Conservation (phyloP, 179 eudicot genomes). For the Beta macrorhiza region DNA sequence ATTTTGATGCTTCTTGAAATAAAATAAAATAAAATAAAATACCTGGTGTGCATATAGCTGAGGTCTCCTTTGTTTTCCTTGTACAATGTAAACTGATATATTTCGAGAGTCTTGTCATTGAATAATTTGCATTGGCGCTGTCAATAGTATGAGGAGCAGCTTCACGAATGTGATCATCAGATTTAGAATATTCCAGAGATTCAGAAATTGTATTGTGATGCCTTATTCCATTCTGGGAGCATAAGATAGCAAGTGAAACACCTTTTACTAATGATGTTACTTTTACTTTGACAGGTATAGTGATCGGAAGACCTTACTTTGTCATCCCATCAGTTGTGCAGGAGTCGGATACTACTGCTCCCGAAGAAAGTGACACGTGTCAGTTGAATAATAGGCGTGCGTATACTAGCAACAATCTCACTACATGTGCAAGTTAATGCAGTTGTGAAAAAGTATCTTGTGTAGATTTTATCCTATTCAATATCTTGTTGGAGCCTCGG, state of each 20-base stretch:
- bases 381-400: slow-evolving; percentile 55
- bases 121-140: neutral
- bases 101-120: neutral
- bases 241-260: neutral
- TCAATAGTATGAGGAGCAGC: neutral
- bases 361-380: slow-evolving; percentile 51
- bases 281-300: slow-evolving; percentile 45
- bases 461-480: slow-evolving; percentile 5
- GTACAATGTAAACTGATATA: neutral
- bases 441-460: slow-evolving; percentile 9
- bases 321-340: slow-evolving; percentile 58
- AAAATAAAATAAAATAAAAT: no score
- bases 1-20: no score
- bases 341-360: slow-evolving; percentile 38
- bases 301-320: slow-evolving; percentile 57
- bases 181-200: neutral
- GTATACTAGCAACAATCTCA: slow-evolving; percentile 30
- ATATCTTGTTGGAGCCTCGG: neutral
- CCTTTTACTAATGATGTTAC: slow-evolving; percentile 11
- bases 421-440: slow-evolving; percentile 20
- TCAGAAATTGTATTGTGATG: neutral
- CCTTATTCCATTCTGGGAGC: neutral
- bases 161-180: neutral
- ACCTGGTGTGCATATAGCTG: neutral
- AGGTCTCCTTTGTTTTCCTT: slow-evolving; percentile 1